These are phyloP conservation scores for Lactarius indigo DNA, from an alignment of 768 basidiomycete genomes.

Conservation along the genomic window DNA sequence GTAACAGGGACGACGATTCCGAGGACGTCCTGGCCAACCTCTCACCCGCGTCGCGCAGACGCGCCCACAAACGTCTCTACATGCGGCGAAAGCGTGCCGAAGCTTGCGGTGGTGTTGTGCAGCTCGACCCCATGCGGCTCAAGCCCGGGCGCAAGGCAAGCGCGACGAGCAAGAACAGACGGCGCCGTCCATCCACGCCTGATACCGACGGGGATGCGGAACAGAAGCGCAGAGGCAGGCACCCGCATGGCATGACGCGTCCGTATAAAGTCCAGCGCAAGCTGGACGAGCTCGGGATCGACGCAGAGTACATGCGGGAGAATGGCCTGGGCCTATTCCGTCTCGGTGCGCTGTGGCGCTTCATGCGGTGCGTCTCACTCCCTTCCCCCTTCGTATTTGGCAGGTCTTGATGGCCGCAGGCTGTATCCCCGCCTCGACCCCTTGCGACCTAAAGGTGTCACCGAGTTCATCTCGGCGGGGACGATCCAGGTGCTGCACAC, in stretches of 20 bases:
- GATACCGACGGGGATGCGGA: conserved; percentile 11
- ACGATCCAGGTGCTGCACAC: conserved; percentile 44
- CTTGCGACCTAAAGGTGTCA: conserved; percentile 23
- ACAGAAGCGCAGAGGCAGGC: neutral
- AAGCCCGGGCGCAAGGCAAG: conserved; percentile 40
- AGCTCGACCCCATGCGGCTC: conserved; percentile 33
- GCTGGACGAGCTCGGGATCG: conserved; percentile 45
- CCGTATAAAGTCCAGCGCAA: conserved; percentile 43
- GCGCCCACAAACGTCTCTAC: conserved; percentile 58
- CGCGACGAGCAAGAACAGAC: conserved; percentile 4
- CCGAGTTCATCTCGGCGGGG: conserved; percentile 43
- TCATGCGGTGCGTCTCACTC: conserved; percentile 40
- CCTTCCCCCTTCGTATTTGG: neutral
- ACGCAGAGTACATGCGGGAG: conserved; percentile 39
- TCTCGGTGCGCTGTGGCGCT: conserved; percentile 35
- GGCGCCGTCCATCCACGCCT: neutral
- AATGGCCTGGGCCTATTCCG: conserved; percentile 50
- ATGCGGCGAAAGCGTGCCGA: conserved; percentile 70
- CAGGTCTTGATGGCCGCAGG: conserved; percentile 20
- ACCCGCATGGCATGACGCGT: conserved; percentile 40
- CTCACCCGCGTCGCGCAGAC: conserved; percentile 50
- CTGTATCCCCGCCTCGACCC: conserved; percentile 32
- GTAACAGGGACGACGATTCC: neutral
- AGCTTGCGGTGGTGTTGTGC: conserved; percentile 36
- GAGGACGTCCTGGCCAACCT: conserved; percentile 26